Percentiles rank a stretch among this genome's conserved stretches.
Evolutionary conservation across 345 rosid genomes (phyloP).

Genomic region (Salix dunnii): DNA sequence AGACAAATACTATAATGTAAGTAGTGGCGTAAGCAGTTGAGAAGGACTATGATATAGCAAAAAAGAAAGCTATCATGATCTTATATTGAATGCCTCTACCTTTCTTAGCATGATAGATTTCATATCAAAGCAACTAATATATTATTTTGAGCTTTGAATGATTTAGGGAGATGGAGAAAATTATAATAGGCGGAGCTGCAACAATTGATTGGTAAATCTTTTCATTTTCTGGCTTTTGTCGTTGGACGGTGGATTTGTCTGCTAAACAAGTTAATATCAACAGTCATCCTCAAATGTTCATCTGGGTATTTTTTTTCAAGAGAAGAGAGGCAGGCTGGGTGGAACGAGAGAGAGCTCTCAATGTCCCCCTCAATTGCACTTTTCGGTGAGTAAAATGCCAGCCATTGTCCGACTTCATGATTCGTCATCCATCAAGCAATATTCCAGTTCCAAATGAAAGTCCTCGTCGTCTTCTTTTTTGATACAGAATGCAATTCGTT

Average conservation of each 20-base stretch:
- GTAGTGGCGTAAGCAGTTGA: neutral
- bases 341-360: neutral
- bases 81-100: neutral
- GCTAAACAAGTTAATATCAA: neutral
- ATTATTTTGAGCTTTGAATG: neutral
- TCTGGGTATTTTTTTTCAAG: too few relatives aligned
- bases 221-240: neutral
- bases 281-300: neutral
- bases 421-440: neutral
- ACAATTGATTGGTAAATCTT: neutral
- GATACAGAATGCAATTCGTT: too few relatives aligned
- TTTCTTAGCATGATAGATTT: neutral
- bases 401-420: neutral
- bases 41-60: neutral
- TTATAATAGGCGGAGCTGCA: neutral
- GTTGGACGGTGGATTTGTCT: constrained; percentile 15
- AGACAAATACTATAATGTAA: neutral
- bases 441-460: too few relatives aligned
- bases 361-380: neutral
- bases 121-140: neutral
- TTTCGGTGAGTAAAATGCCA: neutral
- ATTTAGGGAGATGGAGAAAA: neutral
- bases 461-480: too few relatives aligned
- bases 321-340: neutral
- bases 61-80: neutral